Base-by-base conservation (phyloP, 2,329 filamentous ascomycete genomes). In the Penicillium sp. region DNA sequence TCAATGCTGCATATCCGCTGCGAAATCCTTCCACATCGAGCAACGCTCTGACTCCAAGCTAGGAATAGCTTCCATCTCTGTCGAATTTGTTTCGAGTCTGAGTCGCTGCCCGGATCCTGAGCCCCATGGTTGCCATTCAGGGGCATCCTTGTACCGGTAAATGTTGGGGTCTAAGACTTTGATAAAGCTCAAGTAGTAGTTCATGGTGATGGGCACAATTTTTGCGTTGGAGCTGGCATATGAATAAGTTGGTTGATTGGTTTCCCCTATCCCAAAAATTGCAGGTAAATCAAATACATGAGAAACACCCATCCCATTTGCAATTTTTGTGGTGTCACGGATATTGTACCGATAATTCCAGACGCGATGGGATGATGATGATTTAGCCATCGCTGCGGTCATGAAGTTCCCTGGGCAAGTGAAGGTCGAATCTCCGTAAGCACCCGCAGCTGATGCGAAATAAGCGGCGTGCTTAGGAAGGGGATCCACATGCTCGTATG, bases 301-400 rank as follows among this genome's bases (percentile, higher is more conserved):
- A 1, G 73, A 71, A 2, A 77, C 74, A 1, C 76, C 76, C 27
- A 73, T 57, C 0, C 73, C 75, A 0, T 54, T 49, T 1, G 70
- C 71, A 1, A 78, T 69, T 44, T 77, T 71, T 2, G 69, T 65
- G 1, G 73, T 70, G 13, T 73, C 68, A 13, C 71, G 75, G 2
- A 82, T 77, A 44, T 82, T 79, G 72, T 77, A 82, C 0, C 78
- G 72, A 60, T 82, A 82, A 44, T 78, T 77, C 77, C 79, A 82
- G 7, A 75, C 73, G 1, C 68, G 62, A 9, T 57, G 9, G 6
- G 68, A 63, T 3, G 67, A 66, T 21, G 67, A 67, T 10, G 58
- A 49, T 1, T 44, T 51, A 1, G 73, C 68, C 49, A 68, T 62
- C 1, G 68, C 65, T 6, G 67, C 63, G 0, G 78, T 71, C 48